These are phyloP conservation scores for Sarocladium kiliense DNA, from an alignment of 2,329 filamentous ascomycete species.

Conservation along the genomic window DNA sequence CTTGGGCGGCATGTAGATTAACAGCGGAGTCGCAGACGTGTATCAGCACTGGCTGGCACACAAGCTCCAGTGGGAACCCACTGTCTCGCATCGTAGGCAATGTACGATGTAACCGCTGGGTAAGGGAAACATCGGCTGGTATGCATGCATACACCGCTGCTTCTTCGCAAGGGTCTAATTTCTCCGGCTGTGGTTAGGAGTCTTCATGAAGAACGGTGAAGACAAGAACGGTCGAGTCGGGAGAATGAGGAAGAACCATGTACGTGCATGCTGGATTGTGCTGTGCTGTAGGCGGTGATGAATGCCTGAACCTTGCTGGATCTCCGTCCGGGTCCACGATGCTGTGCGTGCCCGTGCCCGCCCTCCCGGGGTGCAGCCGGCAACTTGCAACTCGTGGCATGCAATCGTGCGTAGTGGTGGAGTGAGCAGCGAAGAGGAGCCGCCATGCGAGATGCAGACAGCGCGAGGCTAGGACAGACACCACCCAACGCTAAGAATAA, in stretches of 20 bases:
- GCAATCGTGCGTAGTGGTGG: no score
- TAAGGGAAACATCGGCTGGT: background rate
- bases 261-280: background rate
- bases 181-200: background rate
- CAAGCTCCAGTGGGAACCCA: background rate
- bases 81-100: background rate
- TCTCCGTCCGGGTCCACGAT: background rate
- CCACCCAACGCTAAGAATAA: no score
- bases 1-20: background rate
- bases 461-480: no score
- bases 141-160: background rate
- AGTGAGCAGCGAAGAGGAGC: no score
- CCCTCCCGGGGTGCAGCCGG: background rate
- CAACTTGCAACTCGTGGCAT: background rate
- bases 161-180: background rate
- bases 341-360: background rate
- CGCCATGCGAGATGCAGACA: no score
- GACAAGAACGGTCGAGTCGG: background rate
- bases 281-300: no score
- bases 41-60: background rate
- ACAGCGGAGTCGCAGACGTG: slow-evolving; percentile 4
- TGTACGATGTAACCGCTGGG: background rate
- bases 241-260: background rate
- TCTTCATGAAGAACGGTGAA: background rate
- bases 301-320: background rate